Evolutionary conservation across 2,329 filamentous ascomycete species (phyloP), one percentile per base, ranked within the genome.

Genomic region (Colletotrichum phormii): DNA sequence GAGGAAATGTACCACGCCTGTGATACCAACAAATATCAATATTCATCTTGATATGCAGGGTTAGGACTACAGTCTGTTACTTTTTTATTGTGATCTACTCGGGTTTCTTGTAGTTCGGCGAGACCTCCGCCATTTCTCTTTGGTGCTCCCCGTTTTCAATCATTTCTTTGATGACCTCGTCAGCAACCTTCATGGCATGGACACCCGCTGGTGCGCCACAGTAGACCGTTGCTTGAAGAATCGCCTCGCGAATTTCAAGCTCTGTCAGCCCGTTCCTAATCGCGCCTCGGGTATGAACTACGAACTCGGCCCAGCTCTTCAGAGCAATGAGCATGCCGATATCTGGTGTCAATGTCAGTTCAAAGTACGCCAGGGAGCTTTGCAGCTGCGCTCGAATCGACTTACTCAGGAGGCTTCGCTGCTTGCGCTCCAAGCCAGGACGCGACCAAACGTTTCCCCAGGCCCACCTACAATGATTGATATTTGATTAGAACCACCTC

Each of bases 361-460:
- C 9, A 12, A 22, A n/a, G 3, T 5, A n/a, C 6, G 1, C 26
- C 18, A 5, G 18, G 46, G 6, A 4, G 1, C n/a, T 4, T 11
- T 22, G n/a, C 13, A 1, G 42, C 42, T 9, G 42, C 15, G 42
- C 42, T 49, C 42, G 8, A 7, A 42, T 13, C 1, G 3, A 69
- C 70, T 33, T 61, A 76, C 73, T 91, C 59, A 92, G 80, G 65
- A 92, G 83, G 67, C 85, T 89, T 58, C 90, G 86, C 67, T 89
- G 87, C 78, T 91, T 90, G 65, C 88, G 84, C 18, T 87, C 86
- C 6, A 92, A 85, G 0, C 90, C 91, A 0, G 90, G 90, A 2
- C 90, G 86, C 2, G 87, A 87, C 90, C 90, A 92, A 24, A 89
- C 85, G 69, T 85, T 86, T 18, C 89, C 90, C 90, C 90, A 92